A percentile compares a stretch with the other conserved stretches of the same genome.
phyloP scores from a whole-genome alignment of 306 rosid genomes.

The Echinosophora koreensis region DNA sequence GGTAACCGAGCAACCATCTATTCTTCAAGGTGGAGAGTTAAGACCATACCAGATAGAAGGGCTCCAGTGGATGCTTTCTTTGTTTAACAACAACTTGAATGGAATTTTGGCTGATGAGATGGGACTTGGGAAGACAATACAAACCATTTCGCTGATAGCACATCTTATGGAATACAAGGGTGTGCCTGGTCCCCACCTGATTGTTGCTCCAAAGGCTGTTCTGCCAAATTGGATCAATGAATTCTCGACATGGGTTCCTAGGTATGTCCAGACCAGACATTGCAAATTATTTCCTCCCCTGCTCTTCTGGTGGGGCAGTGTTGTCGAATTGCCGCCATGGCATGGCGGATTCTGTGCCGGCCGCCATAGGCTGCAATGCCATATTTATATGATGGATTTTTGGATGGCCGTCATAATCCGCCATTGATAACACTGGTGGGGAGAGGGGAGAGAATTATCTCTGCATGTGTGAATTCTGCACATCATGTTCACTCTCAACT shows the following conservation, averaged over 20 bases:
- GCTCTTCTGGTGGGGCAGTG: constrained; percentile 9
- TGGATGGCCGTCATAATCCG: too few species aligned
- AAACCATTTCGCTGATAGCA: constrained; percentile 92
- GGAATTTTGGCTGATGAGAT: constrained; percentile 99
- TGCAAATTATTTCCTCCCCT: constrained; percentile 34
- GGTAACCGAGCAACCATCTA: constrained; percentile 98
- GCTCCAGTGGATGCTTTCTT: constrained; percentile 98
- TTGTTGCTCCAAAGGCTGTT: constrained; percentile 99
- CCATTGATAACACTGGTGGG: not conserved
- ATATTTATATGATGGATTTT: too few species aligned
- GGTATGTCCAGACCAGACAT: constrained; percentile 56
- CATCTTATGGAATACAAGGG: constrained; percentile 86
- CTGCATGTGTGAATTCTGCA: constrained; percentile 31
- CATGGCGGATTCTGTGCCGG: too few species aligned
- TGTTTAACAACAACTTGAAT: constrained; percentile 93
- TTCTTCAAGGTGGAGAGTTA: constrained; percentile 95
- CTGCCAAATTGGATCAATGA: constrained; percentile 94
- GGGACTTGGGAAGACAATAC: constrained; percentile 99
- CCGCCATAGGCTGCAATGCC: too few species aligned
- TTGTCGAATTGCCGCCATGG: too few species aligned
- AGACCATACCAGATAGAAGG: constrained; percentile 96
- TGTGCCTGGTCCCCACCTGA: constrained; percentile 94
- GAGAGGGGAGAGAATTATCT: constrained; percentile 33
- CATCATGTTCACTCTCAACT: constrained; percentile 34
- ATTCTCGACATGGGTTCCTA: constrained; percentile 95